Base-by-base conservation (phyloP, 352 stramenopile genomes). In the Pythium dissimile region DNA sequence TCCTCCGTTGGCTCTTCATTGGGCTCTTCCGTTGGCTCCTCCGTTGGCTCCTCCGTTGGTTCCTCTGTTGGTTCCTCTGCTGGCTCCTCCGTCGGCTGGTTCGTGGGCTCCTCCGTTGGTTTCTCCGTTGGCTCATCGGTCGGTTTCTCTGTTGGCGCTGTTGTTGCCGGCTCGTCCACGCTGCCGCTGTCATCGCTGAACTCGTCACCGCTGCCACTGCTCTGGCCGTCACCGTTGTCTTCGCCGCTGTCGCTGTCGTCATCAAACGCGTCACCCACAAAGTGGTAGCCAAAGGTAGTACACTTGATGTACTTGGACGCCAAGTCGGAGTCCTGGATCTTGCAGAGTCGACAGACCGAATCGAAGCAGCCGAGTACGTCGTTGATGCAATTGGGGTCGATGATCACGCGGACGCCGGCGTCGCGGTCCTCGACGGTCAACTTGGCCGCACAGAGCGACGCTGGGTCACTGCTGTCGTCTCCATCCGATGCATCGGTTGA, bases 361-460 rank as follows among this genome's bases (percentile, higher is more conserved):
- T 56, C 43, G 32, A 56, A 52, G 42, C 51, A 60, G 10, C 50
- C 45, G 12, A 69, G 28, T 13, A 54, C 37, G 9, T 23, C 47
- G 34, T 28, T 45, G 42, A 56, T 44, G 35, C 67, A 74, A 16
- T 32, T 53, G 6, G 15, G 3, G 34, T 73, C 66, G 7, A 43
- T 54, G 27, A 66, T 27, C 15, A 63, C 23, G 8, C 20, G 27
- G 24, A 73, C 56, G 13, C 66, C 66, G 30, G 47, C 66, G 9
- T 35, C 35, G 16, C 16, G 24, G 27, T 73, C 57, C 18, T 57
- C 62, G 5, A 34, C 30, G 1, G 62, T 62, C 9, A 57, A 35
- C 37, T 47, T 57, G 9, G 18, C 26, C 7, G 21, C 37, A 20
- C 31, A 64, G 30, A 34, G 13, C 13, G 50, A 46, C 18, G 27